A percentile compares a stretch with the other conserved stretches of the same genome.
Evolutionary conservation across 169 alveolate genomes (phyloP).

Genomic region (Plasmodium malariae): DNA sequence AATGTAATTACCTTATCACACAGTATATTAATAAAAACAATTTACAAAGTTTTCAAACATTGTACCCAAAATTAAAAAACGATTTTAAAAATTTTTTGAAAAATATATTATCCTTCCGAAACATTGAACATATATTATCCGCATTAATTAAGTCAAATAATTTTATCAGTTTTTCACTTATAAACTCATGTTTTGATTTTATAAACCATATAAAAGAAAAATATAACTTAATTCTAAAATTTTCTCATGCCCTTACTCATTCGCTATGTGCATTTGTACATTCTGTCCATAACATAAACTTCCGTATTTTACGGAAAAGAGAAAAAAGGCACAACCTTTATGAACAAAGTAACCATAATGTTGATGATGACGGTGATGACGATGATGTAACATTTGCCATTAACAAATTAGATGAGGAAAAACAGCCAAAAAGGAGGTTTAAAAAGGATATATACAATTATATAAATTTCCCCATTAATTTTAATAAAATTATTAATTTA

Average conservation of each 20-base stretch:
- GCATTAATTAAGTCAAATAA: background rate
- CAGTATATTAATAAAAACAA: slow-evolving; percentile 38
- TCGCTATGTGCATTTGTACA: slow-evolving; percentile 33
- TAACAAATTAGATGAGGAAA: background rate
- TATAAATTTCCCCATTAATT: slow-evolving; percentile 54
- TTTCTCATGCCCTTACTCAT: slow-evolving; percentile 28
- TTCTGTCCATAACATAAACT: slow-evolving; percentile 35
- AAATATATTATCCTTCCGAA: slow-evolving; percentile 21
- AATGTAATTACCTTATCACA: slow-evolving; percentile 15
- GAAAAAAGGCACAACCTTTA: background rate
- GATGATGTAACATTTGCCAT: background rate
- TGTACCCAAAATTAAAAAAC: slow-evolving; percentile 54
- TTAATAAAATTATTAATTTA: slow-evolving; percentile 40
- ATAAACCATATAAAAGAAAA: slow-evolving; percentile 40
- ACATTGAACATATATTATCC: slow-evolving; percentile 7
- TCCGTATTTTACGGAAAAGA: background rate
- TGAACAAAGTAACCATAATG: no score
- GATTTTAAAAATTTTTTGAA: slow-evolving; percentile 43
- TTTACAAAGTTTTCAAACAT: background rate
- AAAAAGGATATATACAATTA: slow-evolving; percentile 12
- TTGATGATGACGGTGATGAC: no score
- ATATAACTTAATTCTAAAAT: slow-evolving; percentile 40
- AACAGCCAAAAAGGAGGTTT: background rate
- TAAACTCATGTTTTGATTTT: slow-evolving; percentile 44
- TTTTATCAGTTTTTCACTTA: slow-evolving; percentile 37